Percentiles rank a stretch among this genome's conserved stretches.
Evolutionary conservation across 108 stramenopile species (phyloP).

Genomic region (Pseudonitzschia pungens): DNA sequence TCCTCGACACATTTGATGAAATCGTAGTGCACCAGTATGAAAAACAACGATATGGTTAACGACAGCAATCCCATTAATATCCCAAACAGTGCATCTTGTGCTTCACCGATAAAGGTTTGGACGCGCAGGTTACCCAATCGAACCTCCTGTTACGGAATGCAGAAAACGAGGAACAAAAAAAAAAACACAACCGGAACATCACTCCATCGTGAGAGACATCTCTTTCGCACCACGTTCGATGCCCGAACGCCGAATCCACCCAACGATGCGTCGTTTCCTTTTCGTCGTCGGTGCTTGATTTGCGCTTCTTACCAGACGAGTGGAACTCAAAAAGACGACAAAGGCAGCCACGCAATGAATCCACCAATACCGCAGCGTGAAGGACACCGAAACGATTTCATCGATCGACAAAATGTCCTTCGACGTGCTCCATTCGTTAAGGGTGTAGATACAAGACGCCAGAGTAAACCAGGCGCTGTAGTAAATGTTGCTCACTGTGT

Average conservation of each 20-base stretch:
- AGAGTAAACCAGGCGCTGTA: constrained; percentile 55
- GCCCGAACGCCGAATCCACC: neutral
- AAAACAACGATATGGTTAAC: constrained; percentile 36
- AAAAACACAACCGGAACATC: constrained; percentile 13
- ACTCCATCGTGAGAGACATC: neutral
- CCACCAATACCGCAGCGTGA: constrained; percentile 64
- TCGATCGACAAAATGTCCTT: constrained; percentile 59
- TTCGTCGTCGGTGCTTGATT: neutral
- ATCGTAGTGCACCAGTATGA: constrained; percentile 68
- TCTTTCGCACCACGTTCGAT: neutral
- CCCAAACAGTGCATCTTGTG: constrained; percentile 44
- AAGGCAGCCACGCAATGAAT: constrained; percentile 45
- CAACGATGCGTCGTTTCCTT: neutral
- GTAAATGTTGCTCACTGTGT: constrained; percentile 55
- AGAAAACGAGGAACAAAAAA: neutral
- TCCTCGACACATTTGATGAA: constrained; percentile 46
- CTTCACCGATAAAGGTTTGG: constrained; percentile 1
- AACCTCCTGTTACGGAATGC: neutral
- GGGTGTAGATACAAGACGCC: constrained; percentile 42
- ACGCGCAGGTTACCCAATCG: neutral
- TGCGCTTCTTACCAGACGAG: neutral
- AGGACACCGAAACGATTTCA: constrained; percentile 55
- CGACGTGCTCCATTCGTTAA: constrained; percentile 60
- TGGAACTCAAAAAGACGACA: constrained; percentile 43
- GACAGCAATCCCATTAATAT: constrained; percentile 49